phyloP scores from a whole-genome alignment of 805 yeast species.

The Kurtzmaniella cleridarum region DNA sequence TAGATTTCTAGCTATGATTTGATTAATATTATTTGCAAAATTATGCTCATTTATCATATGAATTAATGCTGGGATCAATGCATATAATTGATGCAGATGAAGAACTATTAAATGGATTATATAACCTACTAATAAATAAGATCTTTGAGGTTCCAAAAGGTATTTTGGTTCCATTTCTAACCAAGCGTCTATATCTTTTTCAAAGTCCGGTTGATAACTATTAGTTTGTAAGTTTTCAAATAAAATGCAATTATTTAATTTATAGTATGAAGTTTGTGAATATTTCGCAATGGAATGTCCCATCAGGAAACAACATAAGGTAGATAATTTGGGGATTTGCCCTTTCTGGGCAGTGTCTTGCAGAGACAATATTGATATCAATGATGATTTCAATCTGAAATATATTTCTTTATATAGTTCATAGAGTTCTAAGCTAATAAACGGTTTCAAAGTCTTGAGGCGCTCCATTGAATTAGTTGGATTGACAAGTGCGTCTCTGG shows the following conservation, averaged over 20 bases:
- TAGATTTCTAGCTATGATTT: conserved; percentile 11
- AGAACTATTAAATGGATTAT: conserved; percentile 28
- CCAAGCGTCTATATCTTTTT: conserved; percentile 35
- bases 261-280: conserved; percentile 28
- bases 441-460: conserved; percentile 19
- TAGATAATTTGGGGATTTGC: conserved; percentile 13
- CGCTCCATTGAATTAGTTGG: conserved; percentile 18
- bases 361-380: neutral
- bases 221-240: conserved; percentile 11
- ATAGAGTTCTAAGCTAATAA: conserved; percentile 21
- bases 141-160: conserved; percentile 15
- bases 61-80: conserved; percentile 28
- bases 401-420: conserved; percentile 23
- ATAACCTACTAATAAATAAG: conserved; percentile 28
- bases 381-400: conserved; percentile 25
- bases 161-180: conserved; percentile 26
- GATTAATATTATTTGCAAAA: conserved; percentile 2
- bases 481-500: conserved; percentile 1
- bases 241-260: conserved; percentile 22
- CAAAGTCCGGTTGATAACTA: conserved; percentile 10
- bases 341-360: neutral
- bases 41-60: conserved; percentile 34
- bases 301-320: conserved; percentile 18
- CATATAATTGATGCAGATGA: conserved; percentile 27
- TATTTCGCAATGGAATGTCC: conserved; percentile 32